A percentile compares a stretch with the other conserved stretches of the same genome.
These are phyloP conservation scores for Neoboletus magnificus DNA, from an alignment of 768 basidiomycete genomes.

Conservation along the genomic window DNA sequence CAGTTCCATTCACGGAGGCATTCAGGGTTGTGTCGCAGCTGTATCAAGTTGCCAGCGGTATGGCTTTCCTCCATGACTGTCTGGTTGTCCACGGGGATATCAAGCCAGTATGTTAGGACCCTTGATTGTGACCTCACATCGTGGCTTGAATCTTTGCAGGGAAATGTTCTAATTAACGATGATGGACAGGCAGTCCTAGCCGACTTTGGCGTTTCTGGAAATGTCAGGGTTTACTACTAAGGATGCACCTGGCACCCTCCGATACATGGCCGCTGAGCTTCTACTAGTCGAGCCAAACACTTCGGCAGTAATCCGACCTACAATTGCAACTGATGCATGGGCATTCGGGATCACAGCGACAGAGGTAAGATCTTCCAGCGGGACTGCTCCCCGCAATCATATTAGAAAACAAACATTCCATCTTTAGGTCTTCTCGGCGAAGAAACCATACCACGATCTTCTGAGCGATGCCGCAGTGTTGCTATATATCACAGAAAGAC, in stretches of 20 bases:
- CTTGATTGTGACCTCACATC: not conserved
- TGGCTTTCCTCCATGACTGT: slow-evolving; percentile 23
- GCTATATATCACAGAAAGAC: slow-evolving; percentile 9
- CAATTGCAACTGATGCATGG: slow-evolving; percentile 34
- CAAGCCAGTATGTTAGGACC: slow-evolving; percentile 31
- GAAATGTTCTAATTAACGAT: slow-evolving; percentile 37
- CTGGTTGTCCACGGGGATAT: slow-evolving; percentile 36
- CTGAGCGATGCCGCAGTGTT: slow-evolving; percentile 16
- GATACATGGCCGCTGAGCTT: slow-evolving; percentile 42
- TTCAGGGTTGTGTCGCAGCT: slow-evolving; percentile 9
- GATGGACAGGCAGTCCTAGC: slow-evolving; percentile 30
- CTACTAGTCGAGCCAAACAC: slow-evolving; percentile 17
- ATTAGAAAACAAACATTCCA: not conserved
- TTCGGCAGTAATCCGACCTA: slow-evolving; percentile 17
- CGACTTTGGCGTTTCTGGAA: slow-evolving; percentile 42
- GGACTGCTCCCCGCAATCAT: not conserved
- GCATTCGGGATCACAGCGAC: slow-evolving; percentile 37
- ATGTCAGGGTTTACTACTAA: slow-evolving; percentile 36
- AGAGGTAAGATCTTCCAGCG: slow-evolving; percentile 23
- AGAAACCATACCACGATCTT: slow-evolving; percentile 19
- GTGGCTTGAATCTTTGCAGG: slow-evolving; percentile 19
- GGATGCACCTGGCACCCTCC: slow-evolving; percentile 32
- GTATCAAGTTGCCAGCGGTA: slow-evolving; percentile 19
- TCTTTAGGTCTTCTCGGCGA: slow-evolving; percentile 24
- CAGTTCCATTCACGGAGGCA: not conserved